A percentile compares a stretch with the other conserved stretches of the same genome.
Conservation (phyloP, 2,329 filamentous ascomycete species). For the Exserohilum turcica region DNA sequence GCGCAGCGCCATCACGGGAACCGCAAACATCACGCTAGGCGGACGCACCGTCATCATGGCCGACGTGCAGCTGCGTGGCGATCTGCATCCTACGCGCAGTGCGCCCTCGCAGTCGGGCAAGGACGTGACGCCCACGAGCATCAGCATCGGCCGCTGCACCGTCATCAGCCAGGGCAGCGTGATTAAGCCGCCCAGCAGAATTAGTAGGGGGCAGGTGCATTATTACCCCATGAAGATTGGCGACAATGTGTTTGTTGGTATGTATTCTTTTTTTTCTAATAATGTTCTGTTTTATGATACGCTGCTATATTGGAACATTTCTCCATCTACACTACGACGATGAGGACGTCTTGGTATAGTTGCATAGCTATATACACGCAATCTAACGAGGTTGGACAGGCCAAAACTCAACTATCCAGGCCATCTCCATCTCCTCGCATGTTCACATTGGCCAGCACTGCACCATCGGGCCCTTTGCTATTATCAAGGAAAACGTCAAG, state of each 20-base stretch:
- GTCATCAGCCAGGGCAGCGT: conserved; percentile 80
- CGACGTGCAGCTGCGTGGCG: conserved; percentile 91
- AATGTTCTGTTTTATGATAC: background rate
- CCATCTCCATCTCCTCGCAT: conserved; percentile 81
- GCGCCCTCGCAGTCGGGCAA: conserved; percentile 41
- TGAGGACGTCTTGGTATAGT: too few species aligned
- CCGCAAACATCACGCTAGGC: conserved; percentile 96
- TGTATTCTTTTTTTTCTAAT: conserved; percentile 42
- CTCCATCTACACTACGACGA: too few species aligned
- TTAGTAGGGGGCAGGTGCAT: conserved; percentile 75
- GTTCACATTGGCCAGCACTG: conserved; percentile 81
- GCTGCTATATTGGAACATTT: too few species aligned
- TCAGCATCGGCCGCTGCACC: conserved; percentile 89
- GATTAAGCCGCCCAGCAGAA: conserved; percentile 79
- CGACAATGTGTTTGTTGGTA: conserved; percentile 90
- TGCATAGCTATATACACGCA: background rate
- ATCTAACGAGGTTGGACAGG: too few species aligned
- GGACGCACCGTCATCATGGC: conserved; percentile 94
- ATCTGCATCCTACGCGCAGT: conserved; percentile 62
- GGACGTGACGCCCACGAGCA: conserved; percentile 58
- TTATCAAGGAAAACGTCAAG: conserved; percentile 91
- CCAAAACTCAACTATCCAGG: conserved; percentile 71
- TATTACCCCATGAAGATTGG: conserved; percentile 92
- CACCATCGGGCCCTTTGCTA: conserved; percentile 82
- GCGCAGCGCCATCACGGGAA: conserved; percentile 87